Conservation (phyloP, 2,329 filamentous ascomycete genomes). For the Fusarium sacchari region DNA sequence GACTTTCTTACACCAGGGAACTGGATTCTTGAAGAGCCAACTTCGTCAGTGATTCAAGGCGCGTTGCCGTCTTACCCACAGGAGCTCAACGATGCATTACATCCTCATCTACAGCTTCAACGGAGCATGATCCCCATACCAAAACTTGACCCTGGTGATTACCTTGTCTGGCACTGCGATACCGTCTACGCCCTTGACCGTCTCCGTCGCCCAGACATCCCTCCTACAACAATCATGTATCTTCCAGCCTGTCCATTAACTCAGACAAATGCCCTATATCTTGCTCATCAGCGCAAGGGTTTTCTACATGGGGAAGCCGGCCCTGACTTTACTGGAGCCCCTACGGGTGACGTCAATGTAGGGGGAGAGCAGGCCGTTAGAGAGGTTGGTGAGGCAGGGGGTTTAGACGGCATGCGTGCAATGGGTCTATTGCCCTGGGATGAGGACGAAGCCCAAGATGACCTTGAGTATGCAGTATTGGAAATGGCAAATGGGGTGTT, state of each 20-base stretch:
- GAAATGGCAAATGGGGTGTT: conserved; percentile 53
- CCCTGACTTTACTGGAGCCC: conserved; percentile 52
- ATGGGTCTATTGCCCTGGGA: conserved; percentile 56
- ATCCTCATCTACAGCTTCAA: conserved; percentile 74
- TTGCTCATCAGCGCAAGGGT: conserved; percentile 54
- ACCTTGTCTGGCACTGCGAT: conserved; percentile 79
- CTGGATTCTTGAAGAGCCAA: conserved; percentile 61
- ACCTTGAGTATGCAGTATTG: conserved; percentile 49
- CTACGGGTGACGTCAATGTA: conserved; percentile 48
- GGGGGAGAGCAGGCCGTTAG: conserved; percentile 50
- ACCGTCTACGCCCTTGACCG: conserved; percentile 76
- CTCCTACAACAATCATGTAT: conserved; percentile 49
- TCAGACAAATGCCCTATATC: conserved; percentile 55
- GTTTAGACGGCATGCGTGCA: conserved; percentile 52
- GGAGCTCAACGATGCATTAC: conserved; percentile 71
- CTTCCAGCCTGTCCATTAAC: conserved; percentile 55
- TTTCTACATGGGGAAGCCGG: conserved; percentile 55
- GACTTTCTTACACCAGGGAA: conserved; percentile 58
- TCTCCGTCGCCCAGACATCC: conserved; percentile 34
- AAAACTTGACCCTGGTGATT: conserved; percentile 75
- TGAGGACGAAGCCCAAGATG: conserved; percentile 47
- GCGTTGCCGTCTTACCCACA: conserved; percentile 74
- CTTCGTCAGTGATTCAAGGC: conserved; percentile 70
- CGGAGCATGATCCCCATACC: conserved; percentile 76
- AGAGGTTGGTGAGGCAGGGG: conserved; percentile 53